Evolutionary conservation across 208 protist genomes (phyloP).

Genomic region (Trypanosoma brucei): DNA sequence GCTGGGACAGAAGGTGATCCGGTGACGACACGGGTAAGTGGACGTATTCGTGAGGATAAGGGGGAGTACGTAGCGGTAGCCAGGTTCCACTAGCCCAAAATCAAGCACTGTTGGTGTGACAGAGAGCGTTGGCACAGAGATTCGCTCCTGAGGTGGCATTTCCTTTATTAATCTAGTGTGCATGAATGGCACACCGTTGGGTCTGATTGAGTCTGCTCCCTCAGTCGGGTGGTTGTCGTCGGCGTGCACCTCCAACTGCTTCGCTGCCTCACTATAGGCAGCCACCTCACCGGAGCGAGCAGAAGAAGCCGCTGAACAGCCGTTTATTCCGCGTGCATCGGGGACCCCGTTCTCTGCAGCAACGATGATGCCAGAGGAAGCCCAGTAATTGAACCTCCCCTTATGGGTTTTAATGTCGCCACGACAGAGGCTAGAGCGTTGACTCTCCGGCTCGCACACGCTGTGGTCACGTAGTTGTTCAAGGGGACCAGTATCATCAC

Average conservation of each 20-base stretch:
- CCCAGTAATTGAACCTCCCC: constrained; percentile 17
- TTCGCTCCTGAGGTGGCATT: constrained; percentile 18
- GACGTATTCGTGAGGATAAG: constrained; percentile 66
- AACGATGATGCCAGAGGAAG: constrained; percentile 9
- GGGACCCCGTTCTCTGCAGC: neutral
- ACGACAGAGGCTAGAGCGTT: neutral
- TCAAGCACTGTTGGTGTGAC: constrained; percentile 23
- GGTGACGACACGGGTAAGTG: constrained; percentile 78
- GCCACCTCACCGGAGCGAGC: neutral
- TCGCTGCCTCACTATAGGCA: neutral
- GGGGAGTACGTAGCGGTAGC: constrained; percentile 41
- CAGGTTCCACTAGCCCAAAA: constrained; percentile 47
- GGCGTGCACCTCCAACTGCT: neutral
- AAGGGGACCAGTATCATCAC: neutral
- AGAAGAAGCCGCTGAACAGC: neutral
- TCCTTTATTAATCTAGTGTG: constrained; percentile 9
- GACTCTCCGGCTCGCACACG: neutral
- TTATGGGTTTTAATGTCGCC: neutral
- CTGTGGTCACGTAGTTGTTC: neutral
- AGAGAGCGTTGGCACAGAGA: constrained; percentile 10
- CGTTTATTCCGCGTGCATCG: neutral
- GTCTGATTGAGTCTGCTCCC: neutral
- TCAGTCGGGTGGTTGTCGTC: neutral
- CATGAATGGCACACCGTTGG: constrained; percentile 10
- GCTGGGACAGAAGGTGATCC: constrained; percentile 29